Percentiles rank a stretch among this genome's conserved stretches.
phyloP scores from a whole-genome alignment of 768 basidiomycete genomes.

The Hemileccinum rubropunctum region DNA sequence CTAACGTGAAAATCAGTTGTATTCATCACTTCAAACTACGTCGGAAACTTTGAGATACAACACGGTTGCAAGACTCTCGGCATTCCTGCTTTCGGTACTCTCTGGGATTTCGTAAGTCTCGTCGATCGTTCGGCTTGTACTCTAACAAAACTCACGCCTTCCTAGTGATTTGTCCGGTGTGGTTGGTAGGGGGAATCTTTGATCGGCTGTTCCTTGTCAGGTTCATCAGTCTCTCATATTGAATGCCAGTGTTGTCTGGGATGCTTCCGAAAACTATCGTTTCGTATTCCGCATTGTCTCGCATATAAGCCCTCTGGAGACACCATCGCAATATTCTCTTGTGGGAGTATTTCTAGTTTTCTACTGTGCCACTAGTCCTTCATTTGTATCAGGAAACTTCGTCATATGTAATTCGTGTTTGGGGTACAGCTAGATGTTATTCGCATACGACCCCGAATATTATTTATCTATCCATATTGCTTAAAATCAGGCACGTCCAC shows the following conservation, averaged over 20 bases:
- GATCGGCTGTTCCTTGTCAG: not conserved
- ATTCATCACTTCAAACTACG: constrained; percentile 82
- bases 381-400: too few relatives aligned
- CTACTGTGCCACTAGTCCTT: too few relatives aligned
- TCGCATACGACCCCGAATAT: too few relatives aligned
- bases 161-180: constrained; percentile 21
- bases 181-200: not conserved
- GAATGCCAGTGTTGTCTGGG: not conserved
- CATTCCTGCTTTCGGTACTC: constrained; percentile 65
- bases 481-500: too few relatives aligned
- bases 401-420: too few relatives aligned
- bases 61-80: constrained; percentile 69
- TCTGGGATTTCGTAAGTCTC: constrained; percentile 61
- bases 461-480: too few relatives aligned
- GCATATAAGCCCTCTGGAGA: too few relatives aligned
- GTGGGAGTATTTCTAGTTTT: too few relatives aligned
- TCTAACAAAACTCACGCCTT: not conserved
- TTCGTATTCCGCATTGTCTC: not conserved
- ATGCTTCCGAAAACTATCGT: not conserved
- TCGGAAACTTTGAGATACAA: constrained; percentile 78
- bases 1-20: constrained; percentile 44
- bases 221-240: too few relatives aligned
- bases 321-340: too few relatives aligned
- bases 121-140: constrained; percentile 2
- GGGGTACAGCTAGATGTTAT: too few relatives aligned